Base-by-base conservation (phyloP, 148 eudicot genomes). In the Camellia japonica region DNA sequence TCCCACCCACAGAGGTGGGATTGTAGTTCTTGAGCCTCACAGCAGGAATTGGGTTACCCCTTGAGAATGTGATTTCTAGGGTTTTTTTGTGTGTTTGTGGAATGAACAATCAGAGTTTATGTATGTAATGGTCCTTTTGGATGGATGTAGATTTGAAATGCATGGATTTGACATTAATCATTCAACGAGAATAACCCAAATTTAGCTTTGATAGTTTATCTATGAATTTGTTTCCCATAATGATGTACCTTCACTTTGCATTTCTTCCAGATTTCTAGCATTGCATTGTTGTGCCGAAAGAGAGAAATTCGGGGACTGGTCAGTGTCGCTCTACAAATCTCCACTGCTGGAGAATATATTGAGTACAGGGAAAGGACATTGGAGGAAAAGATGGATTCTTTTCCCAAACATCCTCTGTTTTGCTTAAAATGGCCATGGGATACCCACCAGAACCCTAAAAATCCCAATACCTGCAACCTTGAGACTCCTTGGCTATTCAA, bases 401-500 rank as follows among this genome's bases (percentile, higher is more conserved):
- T 81, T 20, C 86, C 87, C 12, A 90, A 84, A 84, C 84, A 72
- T 75, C 82, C 90, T 30, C 56, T 87, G 1, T 91, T 95, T 78
- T 93, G 97, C 86, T 62, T 91, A 9, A 93, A 91, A 78, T 87
- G 89, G 88, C 96, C 98, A 63, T 95, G 98, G 97, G 89, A 42
- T 56, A 76, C 43, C 60, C 78, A 81, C 65, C 82, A 70, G 41
- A 73, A 62, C 43, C 81, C 77, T 38, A 80, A 78, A 69, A 51
- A 55, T 56, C 46, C 86, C 70, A 73, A 73, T 63, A 68, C 84
- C 55, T 95, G 97, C 56, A 80, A 82, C 0, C 75, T 87, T 0
- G 94, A 89, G 49, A 74, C 97, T 3, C 98, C 98, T 54, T 95
- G 90, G 91, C 70, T 93, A 67, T 90, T 93, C 92, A 93, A 90